Evolutionary conservation across 2,329 filamentous ascomycete genomes (phyloP).

Genomic region (Fusarium transvaalense): DNA sequence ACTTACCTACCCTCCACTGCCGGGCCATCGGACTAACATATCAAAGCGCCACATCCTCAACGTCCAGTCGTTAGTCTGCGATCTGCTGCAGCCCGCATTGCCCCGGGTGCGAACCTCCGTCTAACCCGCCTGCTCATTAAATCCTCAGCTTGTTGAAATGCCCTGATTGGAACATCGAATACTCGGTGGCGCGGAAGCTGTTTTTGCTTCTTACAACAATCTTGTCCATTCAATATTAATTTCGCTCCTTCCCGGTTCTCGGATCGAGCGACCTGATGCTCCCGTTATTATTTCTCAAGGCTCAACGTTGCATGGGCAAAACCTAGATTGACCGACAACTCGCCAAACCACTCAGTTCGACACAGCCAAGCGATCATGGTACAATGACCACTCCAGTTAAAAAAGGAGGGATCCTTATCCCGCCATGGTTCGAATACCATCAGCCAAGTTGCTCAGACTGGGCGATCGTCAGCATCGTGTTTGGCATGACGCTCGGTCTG

Average conservation of each 20-base stretch:
- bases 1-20: slow-evolving; percentile 22
- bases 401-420: slow-evolving; percentile 38
- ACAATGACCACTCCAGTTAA: slow-evolving; percentile 47
- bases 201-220: slow-evolving; percentile 30
- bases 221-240: slow-evolving; percentile 6
- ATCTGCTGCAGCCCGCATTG: slow-evolving; percentile 29
- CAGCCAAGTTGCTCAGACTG: slow-evolving; percentile 48
- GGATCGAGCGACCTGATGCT: background rate
- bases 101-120: slow-evolving; percentile 22
- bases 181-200: slow-evolving; percentile 11
- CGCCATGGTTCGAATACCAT: slow-evolving; percentile 43
- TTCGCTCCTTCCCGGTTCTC: background rate
- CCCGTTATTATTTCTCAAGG: background rate
- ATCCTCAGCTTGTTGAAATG: slow-evolving; percentile 16
- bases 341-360: background rate
- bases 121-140: slow-evolving; percentile 25
- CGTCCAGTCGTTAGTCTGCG: slow-evolving; percentile 26
- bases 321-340: background rate
- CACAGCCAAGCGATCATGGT: slow-evolving; percentile 32
- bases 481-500: slow-evolving; percentile 55
- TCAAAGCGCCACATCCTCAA: slow-evolving; percentile 34
- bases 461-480: slow-evolving; percentile 54
- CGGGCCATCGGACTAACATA: slow-evolving; percentile 18
- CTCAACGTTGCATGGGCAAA: background rate
- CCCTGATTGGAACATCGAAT: slow-evolving; percentile 19